phyloP scores from a whole-genome alignment of 768 basidiomycete species.

The Phylloporus arenicola region DNA sequence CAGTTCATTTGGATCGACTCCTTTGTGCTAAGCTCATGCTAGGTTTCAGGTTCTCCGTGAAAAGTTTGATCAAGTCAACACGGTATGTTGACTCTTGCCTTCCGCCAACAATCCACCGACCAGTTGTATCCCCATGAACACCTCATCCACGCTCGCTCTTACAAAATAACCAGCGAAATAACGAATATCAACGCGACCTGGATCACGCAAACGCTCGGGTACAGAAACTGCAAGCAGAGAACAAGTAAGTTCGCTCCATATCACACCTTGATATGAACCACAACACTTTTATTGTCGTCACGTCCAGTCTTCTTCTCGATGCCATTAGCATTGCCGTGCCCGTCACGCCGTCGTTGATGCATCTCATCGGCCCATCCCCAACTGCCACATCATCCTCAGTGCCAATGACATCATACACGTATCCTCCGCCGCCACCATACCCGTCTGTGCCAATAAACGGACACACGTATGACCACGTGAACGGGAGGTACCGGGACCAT shows the following conservation, averaged over 20 bases:
- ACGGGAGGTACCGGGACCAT: conserved; percentile 26
- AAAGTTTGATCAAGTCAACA: conserved; percentile 30
- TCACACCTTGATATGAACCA: not conserved
- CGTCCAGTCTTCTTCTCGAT: conserved; percentile 27
- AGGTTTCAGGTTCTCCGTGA: conserved; percentile 30
- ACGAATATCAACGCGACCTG: conserved; percentile 24
- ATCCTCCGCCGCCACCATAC: conserved; percentile 6
- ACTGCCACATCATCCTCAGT: conserved; percentile 16
- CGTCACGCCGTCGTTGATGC: conserved; percentile 29
- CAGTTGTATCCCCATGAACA: not conserved
- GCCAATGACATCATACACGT: conserved; percentile 15
- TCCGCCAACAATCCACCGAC: not conserved
- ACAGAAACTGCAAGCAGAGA: conserved; percentile 29
- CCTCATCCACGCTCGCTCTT: not conserved
- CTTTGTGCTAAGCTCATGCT: not conserved
- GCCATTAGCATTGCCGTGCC: conserved; percentile 31
- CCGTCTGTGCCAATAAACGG: conserved; percentile 20
- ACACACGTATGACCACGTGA: conserved; percentile 18
- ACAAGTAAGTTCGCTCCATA: conserved; percentile 22
- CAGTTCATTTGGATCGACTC: not conserved
- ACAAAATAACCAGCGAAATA: conserved; percentile 13
- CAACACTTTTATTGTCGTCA: not conserved
- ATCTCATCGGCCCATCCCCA: conserved; percentile 27
- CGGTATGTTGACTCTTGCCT: conserved; percentile 16
- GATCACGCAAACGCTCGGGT: conserved; percentile 25